These are phyloP conservation scores for Aristolochia fimbriata DNA, from an alignment of 164 flowering plant species.

Conservation along the genomic window DNA sequence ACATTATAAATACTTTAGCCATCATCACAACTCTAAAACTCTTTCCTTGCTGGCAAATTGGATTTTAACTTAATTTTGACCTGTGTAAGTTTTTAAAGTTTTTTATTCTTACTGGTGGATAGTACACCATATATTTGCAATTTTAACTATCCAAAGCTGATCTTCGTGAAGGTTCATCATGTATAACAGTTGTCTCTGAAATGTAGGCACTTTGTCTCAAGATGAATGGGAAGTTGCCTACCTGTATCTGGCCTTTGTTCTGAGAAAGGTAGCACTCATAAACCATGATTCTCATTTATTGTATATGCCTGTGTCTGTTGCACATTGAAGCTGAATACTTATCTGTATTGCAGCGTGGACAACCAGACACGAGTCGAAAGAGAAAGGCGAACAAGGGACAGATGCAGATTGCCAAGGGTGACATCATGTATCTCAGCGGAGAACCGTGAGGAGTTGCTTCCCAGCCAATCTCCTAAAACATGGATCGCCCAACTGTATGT, in stretches of 20 bases:
- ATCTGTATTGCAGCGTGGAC: slow-evolving; percentile 48
- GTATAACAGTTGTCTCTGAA: neutral
- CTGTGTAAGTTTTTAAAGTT: neutral
- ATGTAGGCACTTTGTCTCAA: slow-evolving; percentile 67
- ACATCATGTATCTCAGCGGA: slow-evolving; percentile 34
- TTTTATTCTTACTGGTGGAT: neutral
- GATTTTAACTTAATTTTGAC: neutral
- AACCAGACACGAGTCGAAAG: slow-evolving; percentile 35
- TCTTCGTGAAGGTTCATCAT: no score
- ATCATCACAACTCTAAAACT: neutral
- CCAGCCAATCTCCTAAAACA: neutral
- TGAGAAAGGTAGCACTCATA: slow-evolving; percentile 56
- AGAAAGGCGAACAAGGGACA: slow-evolving; percentile 43
- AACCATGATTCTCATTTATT: neutral
- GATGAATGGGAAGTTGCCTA: slow-evolving; percentile 99
- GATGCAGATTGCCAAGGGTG: slow-evolving; percentile 60
- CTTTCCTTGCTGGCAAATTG: neutral
- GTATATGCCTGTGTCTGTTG: neutral
- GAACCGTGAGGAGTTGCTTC: slow-evolving; percentile 5
- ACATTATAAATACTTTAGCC: no score
- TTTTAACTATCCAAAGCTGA: neutral
- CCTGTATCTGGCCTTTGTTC: slow-evolving; percentile 72
- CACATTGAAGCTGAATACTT: slow-evolving; percentile 2
- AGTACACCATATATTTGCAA: neutral
- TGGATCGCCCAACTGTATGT: no score